Evolutionary conservation across 1,284 basidiomycete genomes (phyloP).

Genomic region (Megacollybia platyphylla): DNA sequence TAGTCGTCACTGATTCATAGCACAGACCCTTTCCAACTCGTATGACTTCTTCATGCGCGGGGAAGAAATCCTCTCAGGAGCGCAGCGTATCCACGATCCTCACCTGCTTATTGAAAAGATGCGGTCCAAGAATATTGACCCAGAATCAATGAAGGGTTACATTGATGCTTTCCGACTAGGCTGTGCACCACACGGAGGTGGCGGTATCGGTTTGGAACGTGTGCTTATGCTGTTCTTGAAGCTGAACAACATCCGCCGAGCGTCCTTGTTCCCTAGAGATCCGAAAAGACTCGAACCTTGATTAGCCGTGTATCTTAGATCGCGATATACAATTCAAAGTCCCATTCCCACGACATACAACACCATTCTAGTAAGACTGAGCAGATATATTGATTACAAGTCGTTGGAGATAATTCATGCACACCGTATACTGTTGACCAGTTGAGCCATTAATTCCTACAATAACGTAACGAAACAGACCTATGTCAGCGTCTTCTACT

Average conservation of each 20-base stretch:
- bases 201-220: constrained; percentile 85
- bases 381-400: too few relatives aligned
- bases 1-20: not conserved
- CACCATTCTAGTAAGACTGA: too few relatives aligned
- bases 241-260: constrained; percentile 90
- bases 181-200: constrained; percentile 81
- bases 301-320: not conserved
- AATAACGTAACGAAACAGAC: not conserved
- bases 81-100: constrained; percentile 94
- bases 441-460: not conserved
- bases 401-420: not conserved
- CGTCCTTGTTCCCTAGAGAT: constrained; percentile 92
- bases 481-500: constrained; percentile 35
- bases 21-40: constrained; percentile 83
- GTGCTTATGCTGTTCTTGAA: constrained; percentile 94
- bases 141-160: constrained; percentile 81
- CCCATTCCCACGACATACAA: too few relatives aligned
- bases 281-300: constrained; percentile 72
- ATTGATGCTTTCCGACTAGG: constrained; percentile 92
- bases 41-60: constrained; percentile 99
- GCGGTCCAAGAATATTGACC: constrained; percentile 73
- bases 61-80: constrained; percentile 95
- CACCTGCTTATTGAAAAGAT: constrained; percentile 75
- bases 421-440: not conserved
- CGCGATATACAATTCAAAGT: too few relatives aligned